Evolutionary conservation across 768 basidiomycete genomes (phyloP), one percentile per base, ranked within the genome.

Genomic region (Lactarius quietus): DNA sequence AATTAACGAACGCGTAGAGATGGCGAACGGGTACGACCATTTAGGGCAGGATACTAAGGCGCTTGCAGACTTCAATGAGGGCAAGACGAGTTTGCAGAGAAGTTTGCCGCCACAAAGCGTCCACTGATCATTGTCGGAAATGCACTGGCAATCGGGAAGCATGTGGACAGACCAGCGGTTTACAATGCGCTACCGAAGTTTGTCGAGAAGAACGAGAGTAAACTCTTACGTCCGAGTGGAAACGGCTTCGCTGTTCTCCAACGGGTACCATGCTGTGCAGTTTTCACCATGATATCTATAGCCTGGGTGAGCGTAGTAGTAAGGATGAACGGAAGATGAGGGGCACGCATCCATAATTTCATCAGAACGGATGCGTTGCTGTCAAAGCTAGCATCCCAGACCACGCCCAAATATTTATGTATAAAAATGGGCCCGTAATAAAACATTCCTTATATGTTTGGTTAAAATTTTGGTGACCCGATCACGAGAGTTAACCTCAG

Each of bases 121-220:
- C 97, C 97, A 1, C 73, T 99, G 75, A 91, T 99, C 76, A 88
- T 99, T 63, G 88, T 98, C 59, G 97, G 97, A 20, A 93, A 90
- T 71, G 89, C n/a, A n/a, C n/a, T n/a, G n/a, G n/a, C 88, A 9
- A 75, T 99, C 29, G 78, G 83, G 3, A 96, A 98, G 76, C 92
- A 95, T 73, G 78, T 87, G 17, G 94, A 95, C 76, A 92, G 91
- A 14, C 83, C 85, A 63, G 88, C 85, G 5, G 86, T 88, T 20
- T 92, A 89, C 73, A 87, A 90, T 67, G 81, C 84, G 3, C 80
- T 99, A 3, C 82, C 91, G 33, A 88, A 87, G 73, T 93, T 88
- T 71, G 90, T 94, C 14, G 84, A 92, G 75, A 77, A 80, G 71
- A 89, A 97, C 81, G 87, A 89, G 79, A 80, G 71, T 65, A 86